These are phyloP conservation scores for Durotheca rogersii DNA, from an alignment of 495 filamentous ascomycete species.

Conservation along the genomic window DNA sequence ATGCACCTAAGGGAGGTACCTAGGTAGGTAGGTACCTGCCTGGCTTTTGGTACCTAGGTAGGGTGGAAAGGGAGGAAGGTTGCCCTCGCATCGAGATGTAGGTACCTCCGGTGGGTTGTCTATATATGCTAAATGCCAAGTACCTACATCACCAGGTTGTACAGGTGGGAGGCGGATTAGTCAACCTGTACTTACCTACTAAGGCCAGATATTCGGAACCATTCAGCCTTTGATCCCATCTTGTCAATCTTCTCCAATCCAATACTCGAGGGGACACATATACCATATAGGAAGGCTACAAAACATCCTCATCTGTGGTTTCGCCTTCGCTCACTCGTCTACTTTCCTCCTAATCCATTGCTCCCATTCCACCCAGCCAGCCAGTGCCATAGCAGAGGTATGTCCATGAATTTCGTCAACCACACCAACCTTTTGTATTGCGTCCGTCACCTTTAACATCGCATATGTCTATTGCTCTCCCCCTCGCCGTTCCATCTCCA, in stretches of 20 bases:
- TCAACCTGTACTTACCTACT: no score
- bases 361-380: slow-evolving; percentile 9
- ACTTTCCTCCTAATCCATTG: slow-evolving; percentile 7
- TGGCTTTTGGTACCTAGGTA: no score
- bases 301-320: slow-evolving; percentile 16
- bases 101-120: no score
- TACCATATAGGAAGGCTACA: slow-evolving; percentile 26
- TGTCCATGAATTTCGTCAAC: neutral
- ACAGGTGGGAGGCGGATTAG: no score
- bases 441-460: neutral
- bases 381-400: slow-evolving; percentile 24
- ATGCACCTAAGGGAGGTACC: no score
- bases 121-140: no score
- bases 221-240: slow-evolving; percentile 28
- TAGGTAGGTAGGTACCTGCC: no score
- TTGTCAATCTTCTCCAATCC: slow-evolving; percentile 30
- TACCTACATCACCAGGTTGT: no score
- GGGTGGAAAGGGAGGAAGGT: no score
- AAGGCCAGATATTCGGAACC: slow-evolving; percentile 35
- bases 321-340: slow-evolving; percentile 15
- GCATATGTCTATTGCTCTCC: neutral
- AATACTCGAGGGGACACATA: slow-evolving; percentile 37
- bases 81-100: no score
- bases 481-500: no score
- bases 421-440: neutral